Evolutionary conservation across 2,329 filamentous ascomycete genomes (phyloP).

Genomic region (Fonsecaea nubica): DNA sequence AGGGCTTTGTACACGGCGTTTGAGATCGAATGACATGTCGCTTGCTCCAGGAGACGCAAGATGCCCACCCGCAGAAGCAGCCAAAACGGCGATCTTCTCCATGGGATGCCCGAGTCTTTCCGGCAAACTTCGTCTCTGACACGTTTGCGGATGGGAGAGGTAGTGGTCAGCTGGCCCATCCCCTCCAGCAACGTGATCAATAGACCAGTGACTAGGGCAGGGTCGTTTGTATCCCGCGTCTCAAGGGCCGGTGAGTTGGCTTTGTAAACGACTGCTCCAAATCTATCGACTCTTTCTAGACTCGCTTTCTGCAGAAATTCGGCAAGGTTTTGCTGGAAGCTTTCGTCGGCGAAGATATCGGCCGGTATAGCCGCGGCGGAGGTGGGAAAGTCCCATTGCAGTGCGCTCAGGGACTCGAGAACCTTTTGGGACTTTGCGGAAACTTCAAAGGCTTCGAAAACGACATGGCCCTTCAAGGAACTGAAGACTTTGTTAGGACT

Average conservation of each 20-base stretch:
- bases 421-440: constrained; percentile 62
- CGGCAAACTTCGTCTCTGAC: constrained; percentile 69
- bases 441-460: constrained; percentile 68
- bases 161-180: constrained; percentile 52
- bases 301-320: constrained; percentile 64
- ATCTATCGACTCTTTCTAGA: constrained; percentile 59
- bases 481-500: constrained; percentile 27
- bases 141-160: constrained; percentile 59
- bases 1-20: constrained; percentile 64
- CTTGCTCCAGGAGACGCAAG: constrained; percentile 58
- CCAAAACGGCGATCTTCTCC: constrained; percentile 69
- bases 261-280: constrained; percentile 62
- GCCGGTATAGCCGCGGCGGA: constrained; percentile 57
- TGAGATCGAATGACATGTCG: constrained; percentile 52
- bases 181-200: constrained; percentile 67
- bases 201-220: constrained; percentile 64
- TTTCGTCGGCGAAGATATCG: constrained; percentile 49
- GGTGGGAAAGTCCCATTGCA: constrained; percentile 68
- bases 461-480: constrained; percentile 41
- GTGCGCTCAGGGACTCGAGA: constrained; percentile 56
- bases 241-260: constrained; percentile 59
- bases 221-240: constrained; percentile 63
- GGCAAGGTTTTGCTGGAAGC: constrained; percentile 56
- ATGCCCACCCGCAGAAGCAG: constrained; percentile 66
- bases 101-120: constrained; percentile 58